Evolutionary conservation across 1,139 yeast genomes (phyloP).

Genomic region (Groenewaldozyma sp.): DNA sequence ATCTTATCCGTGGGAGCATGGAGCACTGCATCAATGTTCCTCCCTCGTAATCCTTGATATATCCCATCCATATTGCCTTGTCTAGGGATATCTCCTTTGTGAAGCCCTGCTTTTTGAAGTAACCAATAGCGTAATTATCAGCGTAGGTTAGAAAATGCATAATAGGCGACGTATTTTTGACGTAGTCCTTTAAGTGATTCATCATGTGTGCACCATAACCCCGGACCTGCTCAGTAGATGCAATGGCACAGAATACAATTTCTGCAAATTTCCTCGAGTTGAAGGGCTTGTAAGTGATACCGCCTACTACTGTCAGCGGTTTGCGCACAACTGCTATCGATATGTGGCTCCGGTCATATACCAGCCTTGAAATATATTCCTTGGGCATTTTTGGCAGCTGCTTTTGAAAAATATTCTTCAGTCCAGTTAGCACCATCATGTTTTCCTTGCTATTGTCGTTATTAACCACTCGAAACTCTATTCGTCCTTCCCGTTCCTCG

Average conservation of each 20-base stretch:
- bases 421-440: conserved; percentile 85
- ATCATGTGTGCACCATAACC: conserved; percentile 98
- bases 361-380: conserved; percentile 89
- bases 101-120: conserved; percentile 95
- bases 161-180: conserved; percentile 77
- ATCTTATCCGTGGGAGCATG: conserved; percentile 81
- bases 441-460: conserved; percentile 84
- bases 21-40: conserved; percentile 97
- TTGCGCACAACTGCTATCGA: conserved; percentile 93
- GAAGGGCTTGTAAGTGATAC: conserved; percentile 92
- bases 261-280: conserved; percentile 89
- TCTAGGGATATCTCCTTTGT: conserved; percentile 88
- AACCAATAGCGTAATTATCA: conserved; percentile 97
- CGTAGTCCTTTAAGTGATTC: conserved; percentile 96
- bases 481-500: conserved; percentile 84
- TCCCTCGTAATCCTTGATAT: conserved; percentile 96
- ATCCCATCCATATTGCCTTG: conserved; percentile 92
- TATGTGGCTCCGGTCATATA: conserved; percentile 86
- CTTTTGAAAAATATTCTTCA: conserved; percentile 91
- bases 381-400: conserved; percentile 98
- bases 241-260: conserved; percentile 95
- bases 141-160: conserved; percentile 91
- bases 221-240: conserved; percentile 93
- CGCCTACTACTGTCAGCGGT: conserved; percentile 94
- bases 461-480: conserved; percentile 91